These are phyloP conservation scores for Nyctanthes arbortristis DNA, from an alignment of 257 asterid species.

Conservation along the genomic window DNA sequence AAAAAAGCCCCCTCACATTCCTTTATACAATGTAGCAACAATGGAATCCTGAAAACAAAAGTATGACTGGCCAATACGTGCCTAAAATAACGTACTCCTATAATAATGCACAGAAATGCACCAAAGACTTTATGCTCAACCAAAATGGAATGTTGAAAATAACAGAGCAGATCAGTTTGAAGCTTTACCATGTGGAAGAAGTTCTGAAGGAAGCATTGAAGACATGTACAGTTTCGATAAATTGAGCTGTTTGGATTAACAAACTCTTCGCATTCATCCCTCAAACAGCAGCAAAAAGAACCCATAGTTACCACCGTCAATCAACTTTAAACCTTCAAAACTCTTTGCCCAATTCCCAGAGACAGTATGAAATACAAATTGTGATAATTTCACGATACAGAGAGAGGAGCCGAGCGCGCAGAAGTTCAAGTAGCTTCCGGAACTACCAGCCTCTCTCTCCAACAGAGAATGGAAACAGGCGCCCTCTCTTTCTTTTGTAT, in stretches of 20 bases:
- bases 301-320: constrained; percentile 37
- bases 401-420: constrained; percentile 59
- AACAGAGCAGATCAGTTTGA: constrained; percentile 12
- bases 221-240: constrained; percentile 66
- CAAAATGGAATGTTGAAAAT: constrained; percentile 1
- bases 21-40: not conserved
- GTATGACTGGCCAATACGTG: not conserved
- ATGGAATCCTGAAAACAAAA: not conserved
- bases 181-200: constrained; percentile 69
- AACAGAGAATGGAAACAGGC: constrained; percentile 20
- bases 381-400: not conserved
- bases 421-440: constrained; percentile 35
- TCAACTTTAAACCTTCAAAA: constrained; percentile 14
- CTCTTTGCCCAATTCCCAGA: constrained; percentile 19
- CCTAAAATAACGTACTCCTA: not conserved
- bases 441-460: constrained; percentile 57
- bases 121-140: not conserved
- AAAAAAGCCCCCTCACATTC: not conserved
- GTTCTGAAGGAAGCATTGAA: constrained; percentile 65
- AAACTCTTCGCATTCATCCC: constrained; percentile 54
- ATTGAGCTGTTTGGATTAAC: constrained; percentile 67
- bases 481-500: constrained; percentile 5
- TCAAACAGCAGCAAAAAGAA: constrained; percentile 46
- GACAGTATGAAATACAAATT: constrained; percentile 1
- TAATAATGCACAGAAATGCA: constrained; percentile 3